Conservation (phyloP, 345 rosid genomes). For the Atalantia buxifolia region DNA sequence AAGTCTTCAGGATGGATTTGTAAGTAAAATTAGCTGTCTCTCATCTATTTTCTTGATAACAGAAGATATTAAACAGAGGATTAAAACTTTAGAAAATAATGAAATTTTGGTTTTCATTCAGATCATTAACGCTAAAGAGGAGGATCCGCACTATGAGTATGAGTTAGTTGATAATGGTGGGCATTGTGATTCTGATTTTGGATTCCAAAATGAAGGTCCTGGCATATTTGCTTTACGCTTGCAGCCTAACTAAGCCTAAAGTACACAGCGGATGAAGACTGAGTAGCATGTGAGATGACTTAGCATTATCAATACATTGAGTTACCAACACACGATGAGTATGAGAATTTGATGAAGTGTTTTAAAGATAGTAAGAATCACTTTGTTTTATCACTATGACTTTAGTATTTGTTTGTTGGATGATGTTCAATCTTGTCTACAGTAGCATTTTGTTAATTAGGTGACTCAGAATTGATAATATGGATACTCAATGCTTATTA, state of each 20-base stretch:
- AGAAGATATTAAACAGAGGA: not conserved
- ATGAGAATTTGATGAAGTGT: not conserved
- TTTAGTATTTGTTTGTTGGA: too few species aligned
- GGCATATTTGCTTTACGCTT: conserved; percentile 41
- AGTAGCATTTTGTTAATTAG: too few species aligned
- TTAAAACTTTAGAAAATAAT: not conserved
- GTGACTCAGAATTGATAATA: too few species aligned
- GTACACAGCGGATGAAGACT: conserved; percentile 20
- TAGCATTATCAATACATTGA: not conserved
- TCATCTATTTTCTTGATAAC: not conserved
- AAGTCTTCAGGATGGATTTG: conserved; percentile 51
- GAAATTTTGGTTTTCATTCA: conserved; percentile 15
- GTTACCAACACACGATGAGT: not conserved
- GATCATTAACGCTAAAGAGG: conserved; percentile 32
- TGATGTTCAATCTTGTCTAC: too few species aligned
- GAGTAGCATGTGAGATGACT: not conserved
- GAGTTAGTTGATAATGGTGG: conserved; percentile 51
- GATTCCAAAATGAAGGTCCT: conserved; percentile 41
- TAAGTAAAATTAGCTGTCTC: conserved; percentile 18
- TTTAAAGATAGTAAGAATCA: not conserved
- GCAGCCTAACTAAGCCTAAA: conserved; percentile 33
- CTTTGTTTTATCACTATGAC: not conserved
- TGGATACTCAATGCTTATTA: too few species aligned
- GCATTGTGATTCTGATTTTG: conserved; percentile 43
- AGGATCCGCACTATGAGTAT: conserved; percentile 59